phyloP scores from a whole-genome alignment of 2,329 filamentous ascomycete genomes.

The Exophiala viscosa region DNA sequence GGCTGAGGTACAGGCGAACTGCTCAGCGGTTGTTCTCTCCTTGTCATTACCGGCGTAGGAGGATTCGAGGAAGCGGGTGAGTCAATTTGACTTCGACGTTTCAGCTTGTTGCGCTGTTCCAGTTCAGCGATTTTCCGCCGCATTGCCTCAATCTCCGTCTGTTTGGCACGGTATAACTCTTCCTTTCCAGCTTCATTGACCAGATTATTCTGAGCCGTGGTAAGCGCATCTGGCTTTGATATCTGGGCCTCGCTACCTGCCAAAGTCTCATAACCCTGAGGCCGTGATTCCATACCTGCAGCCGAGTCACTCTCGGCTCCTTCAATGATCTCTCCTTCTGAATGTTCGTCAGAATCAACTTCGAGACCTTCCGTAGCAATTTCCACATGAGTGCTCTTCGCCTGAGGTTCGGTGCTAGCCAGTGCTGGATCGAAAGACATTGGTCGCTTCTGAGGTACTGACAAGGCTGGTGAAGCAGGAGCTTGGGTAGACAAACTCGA shows the following conservation, averaged over 20 bases:
- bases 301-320: conserved; percentile 10
- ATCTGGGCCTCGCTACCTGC: neutral
- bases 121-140: conserved; percentile 49
- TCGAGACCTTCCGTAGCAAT: conserved; percentile 24
- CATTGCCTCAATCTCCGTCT: conserved; percentile 48
- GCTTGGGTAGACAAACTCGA: neutral
- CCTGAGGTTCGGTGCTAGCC: neutral
- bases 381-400: conserved; percentile 14
- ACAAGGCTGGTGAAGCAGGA: neutral
- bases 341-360: conserved; percentile 11
- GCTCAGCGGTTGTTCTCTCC: conserved; percentile 5
- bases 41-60: conserved; percentile 16
- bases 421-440: conserved; percentile 1
- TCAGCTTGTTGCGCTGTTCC: conserved; percentile 44
- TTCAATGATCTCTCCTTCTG: conserved; percentile 22
- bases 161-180: conserved; percentile 43
- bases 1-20: conserved; percentile 9
- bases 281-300: conserved; percentile 6
- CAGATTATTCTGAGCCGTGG: neutral
- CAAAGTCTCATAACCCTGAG: neutral
- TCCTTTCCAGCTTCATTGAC: conserved; percentile 35
- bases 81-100: conserved; percentile 36
- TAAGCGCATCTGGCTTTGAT: conserved; percentile 26
- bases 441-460: conserved; percentile 7
- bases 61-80: conserved; percentile 33